Conservation (phyloP, 148 eudicot species). For the Nyssa sinensis region DNA sequence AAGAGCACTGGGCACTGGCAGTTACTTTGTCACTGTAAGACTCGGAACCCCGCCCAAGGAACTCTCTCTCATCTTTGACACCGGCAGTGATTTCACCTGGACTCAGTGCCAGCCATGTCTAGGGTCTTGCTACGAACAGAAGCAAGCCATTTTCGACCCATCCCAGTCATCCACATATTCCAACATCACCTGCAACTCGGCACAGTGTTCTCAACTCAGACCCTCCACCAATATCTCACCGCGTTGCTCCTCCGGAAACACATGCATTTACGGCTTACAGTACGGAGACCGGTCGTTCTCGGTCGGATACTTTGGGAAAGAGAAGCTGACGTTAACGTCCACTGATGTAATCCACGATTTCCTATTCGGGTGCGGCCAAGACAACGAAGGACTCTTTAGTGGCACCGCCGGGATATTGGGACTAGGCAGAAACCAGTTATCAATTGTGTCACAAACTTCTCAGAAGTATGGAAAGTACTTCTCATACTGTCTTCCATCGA, state of each 20-base stretch:
- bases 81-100: slow-evolving; percentile 46
- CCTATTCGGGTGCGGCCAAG: slow-evolving; percentile 62
- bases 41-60: slow-evolving; percentile 57
- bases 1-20: slow-evolving; percentile 50
- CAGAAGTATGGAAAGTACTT: slow-evolving; percentile 47
- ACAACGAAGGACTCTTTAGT: slow-evolving; percentile 64
- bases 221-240: slow-evolving; percentile 51
- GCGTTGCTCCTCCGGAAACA: slow-evolving; percentile 33
- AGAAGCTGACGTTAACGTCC: slow-evolving; percentile 41
- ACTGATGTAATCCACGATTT: slow-evolving; percentile 39
- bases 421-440: slow-evolving; percentile 48
- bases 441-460: slow-evolving; percentile 54
- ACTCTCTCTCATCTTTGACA: slow-evolving; percentile 60
- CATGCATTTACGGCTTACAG: slow-evolving; percentile 54
- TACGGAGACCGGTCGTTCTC: slow-evolving; percentile 74
- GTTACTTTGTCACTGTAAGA: slow-evolving; percentile 49
- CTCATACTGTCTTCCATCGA: slow-evolving; percentile 71
- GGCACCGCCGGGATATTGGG: slow-evolving; percentile 63
- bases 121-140: slow-evolving; percentile 45
- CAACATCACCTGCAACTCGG: slow-evolving; percentile 51
- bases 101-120: slow-evolving; percentile 61
- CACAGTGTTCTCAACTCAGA: slow-evolving; percentile 39
- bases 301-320: slow-evolving; percentile 51
- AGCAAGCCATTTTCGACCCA: slow-evolving; percentile 53
- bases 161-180: slow-evolving; percentile 40